phyloP scores from a whole-genome alignment of 768 basidiomycete species.

The Tubosaeta brunneosetosa region DNA sequence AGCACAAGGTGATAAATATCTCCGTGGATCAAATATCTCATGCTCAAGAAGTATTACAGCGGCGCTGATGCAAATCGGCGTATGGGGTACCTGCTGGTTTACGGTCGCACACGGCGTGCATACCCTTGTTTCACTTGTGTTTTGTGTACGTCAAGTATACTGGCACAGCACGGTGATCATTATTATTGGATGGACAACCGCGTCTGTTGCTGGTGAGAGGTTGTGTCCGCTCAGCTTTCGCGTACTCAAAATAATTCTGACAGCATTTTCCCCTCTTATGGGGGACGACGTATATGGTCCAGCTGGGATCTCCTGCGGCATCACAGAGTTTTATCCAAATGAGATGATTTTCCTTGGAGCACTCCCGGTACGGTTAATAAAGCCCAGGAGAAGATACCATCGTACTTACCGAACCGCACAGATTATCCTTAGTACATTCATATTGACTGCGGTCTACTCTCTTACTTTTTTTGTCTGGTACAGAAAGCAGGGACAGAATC shows the following conservation, averaged over 20 bases:
- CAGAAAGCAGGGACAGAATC: slow-evolving; percentile 48
- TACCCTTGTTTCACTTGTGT: slow-evolving; percentile 61
- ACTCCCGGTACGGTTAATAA: slow-evolving; percentile 47
- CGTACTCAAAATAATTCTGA: slow-evolving; percentile 9
- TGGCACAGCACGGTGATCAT: slow-evolving; percentile 43
- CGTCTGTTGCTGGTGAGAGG: slow-evolving; percentile 45
- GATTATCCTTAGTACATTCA: slow-evolving; percentile 56
- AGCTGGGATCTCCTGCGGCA: slow-evolving; percentile 48
- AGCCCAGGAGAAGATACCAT: neutral
- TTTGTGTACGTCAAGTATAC: slow-evolving; percentile 48
- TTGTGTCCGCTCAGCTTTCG: neutral
- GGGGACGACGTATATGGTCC: slow-evolving; percentile 47
- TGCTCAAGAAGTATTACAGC: slow-evolving; percentile 32
- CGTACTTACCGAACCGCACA: slow-evolving; percentile 21
- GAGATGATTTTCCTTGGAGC: slow-evolving; percentile 51
- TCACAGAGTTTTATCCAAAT: slow-evolving; percentile 39
- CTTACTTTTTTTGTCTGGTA: slow-evolving; percentile 59
- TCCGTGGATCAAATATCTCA: neutral
- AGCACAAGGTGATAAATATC: slow-evolving; percentile 48
- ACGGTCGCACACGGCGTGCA: slow-evolving; percentile 61
- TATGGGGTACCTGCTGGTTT: slow-evolving; percentile 60
- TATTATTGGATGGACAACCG: slow-evolving; percentile 49
- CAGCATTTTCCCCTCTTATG: slow-evolving; percentile 35
- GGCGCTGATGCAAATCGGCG: slow-evolving; percentile 55
- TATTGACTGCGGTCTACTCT: slow-evolving; percentile 55